Evolutionary conservation across 257 asterid genomes (phyloP).

Genomic region (Solanum chmielewskii): DNA sequence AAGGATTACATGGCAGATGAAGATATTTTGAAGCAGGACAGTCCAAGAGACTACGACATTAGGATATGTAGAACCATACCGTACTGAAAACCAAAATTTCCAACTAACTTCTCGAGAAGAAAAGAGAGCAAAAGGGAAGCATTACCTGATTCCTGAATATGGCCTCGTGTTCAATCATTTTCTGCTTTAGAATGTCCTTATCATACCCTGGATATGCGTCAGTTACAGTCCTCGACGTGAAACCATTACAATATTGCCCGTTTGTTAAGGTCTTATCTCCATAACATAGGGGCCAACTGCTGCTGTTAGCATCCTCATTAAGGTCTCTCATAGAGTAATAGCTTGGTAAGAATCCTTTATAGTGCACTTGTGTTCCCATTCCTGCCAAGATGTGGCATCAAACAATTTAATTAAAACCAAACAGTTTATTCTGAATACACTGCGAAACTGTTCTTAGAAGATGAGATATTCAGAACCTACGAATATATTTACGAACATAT

Average conservation of each 20-base stretch:
- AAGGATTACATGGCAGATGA: background rate
- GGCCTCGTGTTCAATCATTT: conserved; percentile 91
- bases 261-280: conserved; percentile 42
- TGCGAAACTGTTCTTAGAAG: background rate
- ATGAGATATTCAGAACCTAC: background rate
- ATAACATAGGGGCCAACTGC: conserved; percentile 63
- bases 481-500: background rate
- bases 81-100: background rate
- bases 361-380: conserved; percentile 81
- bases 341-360: conserved; percentile 61
- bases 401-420: background rate
- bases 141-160: conserved; percentile 74
- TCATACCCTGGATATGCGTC: conserved; percentile 52
- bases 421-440: background rate
- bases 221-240: conserved; percentile 24
- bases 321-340: conserved; percentile 81
- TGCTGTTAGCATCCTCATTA: conserved; percentile 81
- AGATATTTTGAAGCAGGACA: background rate
- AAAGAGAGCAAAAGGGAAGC: background rate
- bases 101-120: background rate
- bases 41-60: background rate
- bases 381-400: conserved; percentile 26
- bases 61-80: background rate
- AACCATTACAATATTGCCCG: conserved; percentile 59
- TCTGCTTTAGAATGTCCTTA: conserved; percentile 72